A percentile compares a stretch with the other conserved stretches of the same genome.
phyloP scores from a whole-genome alignment of 306 rosid genomes.

The Datisca glomerata region DNA sequence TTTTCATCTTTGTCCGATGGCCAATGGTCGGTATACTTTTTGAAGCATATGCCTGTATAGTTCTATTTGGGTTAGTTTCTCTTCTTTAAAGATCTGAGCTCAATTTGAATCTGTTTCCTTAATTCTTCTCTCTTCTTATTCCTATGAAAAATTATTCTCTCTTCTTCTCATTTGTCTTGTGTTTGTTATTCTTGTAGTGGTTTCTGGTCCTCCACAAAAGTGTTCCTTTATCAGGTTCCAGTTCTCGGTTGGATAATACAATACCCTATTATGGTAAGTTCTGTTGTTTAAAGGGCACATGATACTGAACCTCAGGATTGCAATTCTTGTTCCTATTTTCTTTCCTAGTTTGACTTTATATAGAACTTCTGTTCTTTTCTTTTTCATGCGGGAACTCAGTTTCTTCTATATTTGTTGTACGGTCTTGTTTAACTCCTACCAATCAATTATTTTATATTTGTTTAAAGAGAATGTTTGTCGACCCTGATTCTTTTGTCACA shows the following conservation, averaged over 20 bases:
- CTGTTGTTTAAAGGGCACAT: constrained; percentile 9
- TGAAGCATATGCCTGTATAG: constrained; percentile 59
- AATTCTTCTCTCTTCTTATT: not conserved
- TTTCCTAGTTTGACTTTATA: too few relatives aligned
- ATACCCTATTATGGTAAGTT: constrained; percentile 62
- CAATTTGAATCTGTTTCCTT: constrained; percentile 3
- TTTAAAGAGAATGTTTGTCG: too few relatives aligned
- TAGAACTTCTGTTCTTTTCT: too few relatives aligned
- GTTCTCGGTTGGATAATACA: constrained; percentile 73
- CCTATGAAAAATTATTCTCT: not conserved
- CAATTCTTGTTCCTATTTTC: too few relatives aligned
- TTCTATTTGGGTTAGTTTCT: constrained; percentile 77
- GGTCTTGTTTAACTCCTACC: too few relatives aligned
- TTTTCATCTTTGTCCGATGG: constrained; percentile 86
- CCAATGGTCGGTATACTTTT: constrained; percentile 72
- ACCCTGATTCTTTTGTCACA: too few relatives aligned
- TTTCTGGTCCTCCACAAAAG: constrained; percentile 75
- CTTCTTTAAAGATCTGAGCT: not conserved
- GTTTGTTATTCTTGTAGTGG: constrained; percentile 45
- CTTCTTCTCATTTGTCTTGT: constrained; percentile 1
- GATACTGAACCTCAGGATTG: too few relatives aligned
- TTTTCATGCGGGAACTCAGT: too few relatives aligned
- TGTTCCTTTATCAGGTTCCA: constrained; percentile 66
- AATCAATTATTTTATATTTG: too few relatives aligned
- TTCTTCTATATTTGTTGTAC: too few relatives aligned